phyloP scores from a whole-genome alignment of 2,329 filamentous ascomycete genomes.

The Onygenales sp. region DNA sequence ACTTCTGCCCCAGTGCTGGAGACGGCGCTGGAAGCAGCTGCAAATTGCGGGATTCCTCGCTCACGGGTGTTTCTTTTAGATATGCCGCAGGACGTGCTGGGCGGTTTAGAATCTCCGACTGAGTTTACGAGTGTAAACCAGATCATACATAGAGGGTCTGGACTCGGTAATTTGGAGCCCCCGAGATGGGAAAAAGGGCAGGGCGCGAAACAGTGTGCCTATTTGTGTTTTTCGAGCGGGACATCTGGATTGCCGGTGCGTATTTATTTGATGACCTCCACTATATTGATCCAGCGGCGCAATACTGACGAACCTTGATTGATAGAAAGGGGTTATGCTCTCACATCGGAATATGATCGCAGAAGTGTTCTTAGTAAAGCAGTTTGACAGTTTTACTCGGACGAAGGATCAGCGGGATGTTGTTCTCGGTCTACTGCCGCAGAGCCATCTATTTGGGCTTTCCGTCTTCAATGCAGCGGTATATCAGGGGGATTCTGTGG shows the following conservation, averaged over 20 bases:
- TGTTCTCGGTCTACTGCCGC: constrained; percentile 55
- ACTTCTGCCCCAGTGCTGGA: constrained; percentile 55
- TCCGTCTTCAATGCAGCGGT: constrained; percentile 52
- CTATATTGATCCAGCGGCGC: background rate
- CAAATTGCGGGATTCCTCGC: constrained; percentile 48
- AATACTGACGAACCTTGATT: background rate
- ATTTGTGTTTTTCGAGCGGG: constrained; percentile 63
- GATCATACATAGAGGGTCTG: constrained; percentile 49
- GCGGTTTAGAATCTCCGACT: constrained; percentile 33
- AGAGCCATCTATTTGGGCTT: constrained; percentile 67
- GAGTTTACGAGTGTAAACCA: constrained; percentile 54
- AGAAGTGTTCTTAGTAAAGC: constrained; percentile 52
- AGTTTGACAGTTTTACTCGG: constrained; percentile 38
- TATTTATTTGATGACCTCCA: constrained; percentile 1
- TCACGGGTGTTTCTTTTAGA: constrained; percentile 56
- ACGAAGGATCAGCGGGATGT: constrained; percentile 40
- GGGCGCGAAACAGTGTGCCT: constrained; percentile 55
- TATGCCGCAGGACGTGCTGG: constrained; percentile 44
- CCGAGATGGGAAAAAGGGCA: constrained; percentile 56
- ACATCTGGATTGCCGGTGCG: constrained; percentile 61
- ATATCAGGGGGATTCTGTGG: constrained; percentile 60
- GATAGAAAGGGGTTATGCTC: constrained; percentile 65
- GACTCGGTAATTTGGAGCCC: constrained; percentile 44
- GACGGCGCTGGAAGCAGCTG: constrained; percentile 51
- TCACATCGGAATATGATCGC: constrained; percentile 64